Conservation (phyloP, 2,329 filamentous ascomycete species). For the Pestalotiopsis sp. region DNA sequence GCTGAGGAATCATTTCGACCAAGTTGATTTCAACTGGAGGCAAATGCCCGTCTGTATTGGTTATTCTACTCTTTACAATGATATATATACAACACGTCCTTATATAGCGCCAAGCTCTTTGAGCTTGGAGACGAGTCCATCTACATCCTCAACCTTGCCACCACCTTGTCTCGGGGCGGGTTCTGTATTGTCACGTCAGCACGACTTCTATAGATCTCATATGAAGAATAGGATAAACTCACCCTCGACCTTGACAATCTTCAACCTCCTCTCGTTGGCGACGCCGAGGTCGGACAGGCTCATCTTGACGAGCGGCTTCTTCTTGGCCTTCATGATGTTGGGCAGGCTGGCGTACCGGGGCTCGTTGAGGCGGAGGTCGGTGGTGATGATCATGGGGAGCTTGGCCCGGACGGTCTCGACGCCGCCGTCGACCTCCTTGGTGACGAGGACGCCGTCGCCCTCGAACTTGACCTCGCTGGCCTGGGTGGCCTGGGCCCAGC, state of each 20-base stretch:
- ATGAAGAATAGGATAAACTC: constrained; percentile 18
- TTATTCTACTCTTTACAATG: constrained; percentile 7
- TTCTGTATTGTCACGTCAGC: constrained; percentile 54
- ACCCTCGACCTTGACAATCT: constrained; percentile 88
- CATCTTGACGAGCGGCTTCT: constrained; percentile 97
- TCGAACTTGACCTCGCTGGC: constrained; percentile 82
- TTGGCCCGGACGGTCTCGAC: constrained; percentile 85
- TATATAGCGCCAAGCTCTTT: constrained; percentile 95
- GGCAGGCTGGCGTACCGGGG: constrained; percentile 93
- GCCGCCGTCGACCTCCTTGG: constrained; percentile 92
- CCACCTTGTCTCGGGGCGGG: constrained; percentile 86
- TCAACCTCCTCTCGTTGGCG: constrained; percentile 74
- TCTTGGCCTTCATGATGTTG: constrained; percentile 99
- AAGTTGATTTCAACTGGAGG: not conserved
- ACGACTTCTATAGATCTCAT: not conserved
- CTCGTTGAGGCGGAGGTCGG: constrained; percentile 92
- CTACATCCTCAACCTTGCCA: constrained; percentile 96
- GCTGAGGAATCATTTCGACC: too few relatives aligned
- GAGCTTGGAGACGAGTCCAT: constrained; percentile 88
- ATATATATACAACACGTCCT: constrained; percentile 2
- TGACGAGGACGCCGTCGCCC: constrained; percentile 73
- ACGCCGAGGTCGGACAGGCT: constrained; percentile 80
- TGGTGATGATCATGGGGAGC: constrained; percentile 92
- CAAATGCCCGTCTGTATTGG: not conserved
- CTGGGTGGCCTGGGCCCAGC: constrained; percentile 94